phyloP scores from a whole-genome alignment of 2,329 filamentous ascomycete species.

The Mycocentrospora acerina region DNA sequence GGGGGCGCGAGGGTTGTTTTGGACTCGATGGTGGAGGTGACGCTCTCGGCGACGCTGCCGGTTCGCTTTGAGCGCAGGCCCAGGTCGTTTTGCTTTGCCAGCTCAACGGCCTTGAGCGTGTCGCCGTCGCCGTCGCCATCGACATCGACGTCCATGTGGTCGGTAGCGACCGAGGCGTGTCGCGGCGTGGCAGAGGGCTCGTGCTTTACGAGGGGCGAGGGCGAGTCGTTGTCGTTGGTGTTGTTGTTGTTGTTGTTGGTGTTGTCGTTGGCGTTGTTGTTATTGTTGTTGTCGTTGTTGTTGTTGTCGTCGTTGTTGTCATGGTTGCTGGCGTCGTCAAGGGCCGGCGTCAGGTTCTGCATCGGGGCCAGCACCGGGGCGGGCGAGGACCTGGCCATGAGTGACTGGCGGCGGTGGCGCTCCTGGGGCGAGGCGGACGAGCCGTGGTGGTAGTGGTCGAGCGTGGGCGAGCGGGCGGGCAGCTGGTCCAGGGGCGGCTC shows the following conservation, averaged over 20 bases:
- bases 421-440: constrained; percentile 50
- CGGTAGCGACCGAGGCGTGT: constrained; percentile 21
- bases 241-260: too few relatives aligned
- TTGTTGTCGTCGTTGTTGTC: constrained; percentile 35
- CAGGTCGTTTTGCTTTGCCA: constrained; percentile 49
- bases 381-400: constrained; percentile 32
- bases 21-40: constrained; percentile 44
- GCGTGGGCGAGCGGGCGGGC: constrained; percentile 45
- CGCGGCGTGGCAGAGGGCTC: constrained; percentile 43
- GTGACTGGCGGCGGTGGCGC: constrained; percentile 40
- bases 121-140: constrained; percentile 38
- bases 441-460: constrained; percentile 51
- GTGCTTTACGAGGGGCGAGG: constrained; percentile 43
- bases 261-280: constrained; percentile 13
- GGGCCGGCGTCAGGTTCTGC: constrained; percentile 30
- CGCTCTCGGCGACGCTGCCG: constrained; percentile 41
- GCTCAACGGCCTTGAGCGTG: constrained; percentile 46
- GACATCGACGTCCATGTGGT: constrained; percentile 13
- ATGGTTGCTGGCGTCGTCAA: constrained; percentile 30
- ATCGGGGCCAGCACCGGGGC: constrained; percentile 46
- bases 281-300: too few relatives aligned
- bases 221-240: constrained; percentile 23
- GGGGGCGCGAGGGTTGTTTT: constrained; percentile 33
- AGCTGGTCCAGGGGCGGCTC: constrained; percentile 38
- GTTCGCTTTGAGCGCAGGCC: constrained; percentile 40